Percentiles rank a stretch among this genome's conserved stretches.
phyloP scores from a whole-genome alignment of 2,329 filamentous ascomycete species.

The Drechslera avenae region DNA sequence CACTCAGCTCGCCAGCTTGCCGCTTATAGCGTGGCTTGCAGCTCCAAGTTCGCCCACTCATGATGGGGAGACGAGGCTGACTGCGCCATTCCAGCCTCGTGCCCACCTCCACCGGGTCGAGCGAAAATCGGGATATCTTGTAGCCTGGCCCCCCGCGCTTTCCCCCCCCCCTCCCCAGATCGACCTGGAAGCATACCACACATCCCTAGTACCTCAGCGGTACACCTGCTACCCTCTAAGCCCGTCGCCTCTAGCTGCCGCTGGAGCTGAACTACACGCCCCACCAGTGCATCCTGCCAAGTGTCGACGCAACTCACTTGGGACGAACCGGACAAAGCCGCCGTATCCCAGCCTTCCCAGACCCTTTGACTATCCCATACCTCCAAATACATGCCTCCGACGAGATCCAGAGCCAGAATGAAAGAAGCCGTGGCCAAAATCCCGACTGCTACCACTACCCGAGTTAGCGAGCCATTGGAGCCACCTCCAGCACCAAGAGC shows the following conservation, averaged over 20 bases:
- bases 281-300: conserved; percentile 35
- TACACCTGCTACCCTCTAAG: conserved; percentile 21
- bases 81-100: conserved; percentile 46
- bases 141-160: conserved; percentile 40
- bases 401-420: conserved; percentile 44
- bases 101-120: conserved; percentile 35
- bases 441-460: conserved; percentile 26
- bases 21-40: conserved; percentile 46
- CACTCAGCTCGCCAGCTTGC: conserved; percentile 44
- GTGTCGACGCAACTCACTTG: conserved; percentile 25
- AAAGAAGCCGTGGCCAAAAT: conserved; percentile 36
- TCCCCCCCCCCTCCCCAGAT: conserved; percentile 36
- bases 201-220: conserved; percentile 27
- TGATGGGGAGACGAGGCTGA: conserved; percentile 48
- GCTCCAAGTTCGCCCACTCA: conserved; percentile 42
- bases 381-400: conserved; percentile 40
- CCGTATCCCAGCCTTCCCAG: conserved; percentile 18
- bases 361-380: conserved; percentile 7
- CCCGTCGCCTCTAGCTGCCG: conserved; percentile 36
- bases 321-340: conserved; percentile 14
- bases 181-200: conserved; percentile 30
- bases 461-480: conserved; percentile 32
- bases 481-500: conserved; percentile 34
- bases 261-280: conserved; percentile 33
- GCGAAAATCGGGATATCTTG: conserved; percentile 45